Base-by-base conservation (phyloP, 2,329 filamentous ascomycete species). In the Microsporum ferrugineum region DNA sequence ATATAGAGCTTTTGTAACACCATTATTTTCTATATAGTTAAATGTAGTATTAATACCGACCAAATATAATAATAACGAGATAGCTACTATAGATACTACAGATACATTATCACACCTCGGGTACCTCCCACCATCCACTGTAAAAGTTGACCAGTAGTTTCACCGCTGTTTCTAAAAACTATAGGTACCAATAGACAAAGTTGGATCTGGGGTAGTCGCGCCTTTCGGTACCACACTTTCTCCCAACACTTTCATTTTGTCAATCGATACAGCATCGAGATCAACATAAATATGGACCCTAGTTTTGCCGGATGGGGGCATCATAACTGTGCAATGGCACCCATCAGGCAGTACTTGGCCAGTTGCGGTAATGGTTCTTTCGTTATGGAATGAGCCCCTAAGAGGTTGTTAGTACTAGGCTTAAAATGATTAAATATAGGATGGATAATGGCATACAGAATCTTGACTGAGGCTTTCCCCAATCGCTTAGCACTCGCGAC, bases 201-300 rank as follows among this genome's bases (percentile, higher is more conserved):
- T 47, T 23, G 31, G 33, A 39, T 57, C 49, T 36, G n/a, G 47
- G 23, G 29, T 17, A 14, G 47, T 33, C 8, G 17, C 5, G 43
- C 31, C 58, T 17, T 8, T 5, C 14, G 2, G 4, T 6, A 39
- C n/a, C 23, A 60, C 49, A 39, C 59, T 57, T 56, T 27, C 59
- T 57, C 49, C 49, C 36, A 41, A 60, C 49, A 39, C 59, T 57
- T 56, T 27, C 59, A 60, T 45, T 17, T 56, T 39, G 49, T 57
- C 34, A 33, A 60, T 34, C 23, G 59, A 7, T 57, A 36, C 49
- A 23, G 1, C 3, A 39, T 14, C 17, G 8, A 56, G 33, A 56
- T 60, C 36, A 38, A 57, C 59, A 31, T 60, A 60, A 43, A 60
- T 60, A 57, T 60, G 59, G 23, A 45, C 59, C 8, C 51, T 60